A percentile compares a stretch with the other conserved stretches of the same genome.
phyloP scores from a whole-genome alignment of 2,329 filamentous ascomycete genomes.

The Cordyceps tenuipes region DNA sequence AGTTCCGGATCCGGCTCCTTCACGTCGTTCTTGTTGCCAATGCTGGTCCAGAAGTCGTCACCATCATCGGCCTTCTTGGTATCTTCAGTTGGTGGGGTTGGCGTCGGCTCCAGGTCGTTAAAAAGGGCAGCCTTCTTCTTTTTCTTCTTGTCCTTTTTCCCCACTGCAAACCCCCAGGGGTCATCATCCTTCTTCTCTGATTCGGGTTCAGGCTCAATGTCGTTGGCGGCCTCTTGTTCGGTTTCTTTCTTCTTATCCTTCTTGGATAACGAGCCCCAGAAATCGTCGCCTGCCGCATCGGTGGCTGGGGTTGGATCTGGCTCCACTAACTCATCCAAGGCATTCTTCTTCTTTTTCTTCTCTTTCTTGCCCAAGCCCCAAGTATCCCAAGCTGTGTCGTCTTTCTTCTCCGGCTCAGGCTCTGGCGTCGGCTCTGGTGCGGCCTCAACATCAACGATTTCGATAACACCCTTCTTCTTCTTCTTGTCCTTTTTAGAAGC shows the following conservation, averaged over 20 bases:
- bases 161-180: slow-evolving; percentile 20
- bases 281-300: slow-evolving; percentile 13
- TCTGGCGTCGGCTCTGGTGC: slow-evolving; percentile 16
- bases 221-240: slow-evolving; percentile 17
- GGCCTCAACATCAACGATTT: slow-evolving; percentile 17
- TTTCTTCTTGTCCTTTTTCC: slow-evolving; percentile 19
- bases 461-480: slow-evolving; percentile 26
- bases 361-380: slow-evolving; percentile 23
- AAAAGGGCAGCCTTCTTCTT: slow-evolving; percentile 13
- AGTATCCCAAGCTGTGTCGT: slow-evolving; percentile 25
- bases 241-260: slow-evolving; percentile 28
- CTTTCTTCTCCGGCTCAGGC: slow-evolving; percentile 22
- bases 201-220: slow-evolving; percentile 17
- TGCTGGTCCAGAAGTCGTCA: slow-evolving; percentile 18
- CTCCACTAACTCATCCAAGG: slow-evolving; percentile 11
- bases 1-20: slow-evolving; percentile 20
- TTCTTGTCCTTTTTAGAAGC: slow-evolving; percentile 30
- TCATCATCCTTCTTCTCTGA: slow-evolving; percentile 23
- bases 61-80: slow-evolving; percentile 13
- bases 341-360: slow-evolving; percentile 27
- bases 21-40: slow-evolving; percentile 25
- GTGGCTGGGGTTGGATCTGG: slow-evolving; percentile 8
- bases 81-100: slow-evolving; percentile 9
- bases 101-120: slow-evolving; percentile 15
- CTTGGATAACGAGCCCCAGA: slow-evolving; percentile 15